Conservation (phyloP, 1,139 yeast genomes). For the Scheffersomyces cryptocercus region DNA sequence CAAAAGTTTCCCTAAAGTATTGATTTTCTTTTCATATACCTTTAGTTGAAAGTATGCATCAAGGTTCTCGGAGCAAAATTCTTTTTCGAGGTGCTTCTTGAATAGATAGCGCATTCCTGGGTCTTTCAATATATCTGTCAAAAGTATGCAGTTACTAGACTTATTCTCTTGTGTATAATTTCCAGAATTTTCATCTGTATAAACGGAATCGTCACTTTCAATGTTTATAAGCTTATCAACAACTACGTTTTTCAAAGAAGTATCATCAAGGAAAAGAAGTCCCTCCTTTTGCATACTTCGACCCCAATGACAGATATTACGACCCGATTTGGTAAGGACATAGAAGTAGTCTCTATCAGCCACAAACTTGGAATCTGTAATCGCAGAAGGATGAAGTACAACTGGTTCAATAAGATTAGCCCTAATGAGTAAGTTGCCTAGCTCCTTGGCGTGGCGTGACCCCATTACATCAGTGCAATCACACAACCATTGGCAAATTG, state of each 20-base stretch:
- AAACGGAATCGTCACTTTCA: neutral
- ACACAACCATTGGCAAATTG: slow-evolving; percentile 82
- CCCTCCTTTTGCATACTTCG: neutral
- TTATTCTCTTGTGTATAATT: neutral
- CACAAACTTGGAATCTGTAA: slow-evolving; percentile 10
- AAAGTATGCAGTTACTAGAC: slow-evolving; percentile 3
- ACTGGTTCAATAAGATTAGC: slow-evolving; percentile 52
- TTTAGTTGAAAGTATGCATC: slow-evolving; percentile 65
- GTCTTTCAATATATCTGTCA: slow-evolving; percentile 60
- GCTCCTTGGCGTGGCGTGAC: slow-evolving; percentile 57
- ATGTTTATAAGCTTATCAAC: neutral
- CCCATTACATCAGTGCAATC: slow-evolving; percentile 80
- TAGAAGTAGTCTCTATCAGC: slow-evolving; percentile 22
- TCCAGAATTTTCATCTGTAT: neutral
- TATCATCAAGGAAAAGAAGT: neutral
- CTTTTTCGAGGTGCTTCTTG: slow-evolving; percentile 59
- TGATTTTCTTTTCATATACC: slow-evolving; percentile 32
- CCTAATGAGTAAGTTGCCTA: slow-evolving; percentile 58
- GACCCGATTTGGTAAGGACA: slow-evolving; percentile 20
- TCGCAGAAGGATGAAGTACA: slow-evolving; percentile 9
- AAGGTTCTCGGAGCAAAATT: slow-evolving; percentile 73
- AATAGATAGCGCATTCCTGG: slow-evolving; percentile 80
- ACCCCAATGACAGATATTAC: slow-evolving; percentile 24
- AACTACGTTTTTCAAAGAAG: neutral
- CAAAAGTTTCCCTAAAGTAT: slow-evolving; percentile 18